Conservation (phyloP, 2,329 filamentous ascomycete species). For the Penicillium freii region DNA sequence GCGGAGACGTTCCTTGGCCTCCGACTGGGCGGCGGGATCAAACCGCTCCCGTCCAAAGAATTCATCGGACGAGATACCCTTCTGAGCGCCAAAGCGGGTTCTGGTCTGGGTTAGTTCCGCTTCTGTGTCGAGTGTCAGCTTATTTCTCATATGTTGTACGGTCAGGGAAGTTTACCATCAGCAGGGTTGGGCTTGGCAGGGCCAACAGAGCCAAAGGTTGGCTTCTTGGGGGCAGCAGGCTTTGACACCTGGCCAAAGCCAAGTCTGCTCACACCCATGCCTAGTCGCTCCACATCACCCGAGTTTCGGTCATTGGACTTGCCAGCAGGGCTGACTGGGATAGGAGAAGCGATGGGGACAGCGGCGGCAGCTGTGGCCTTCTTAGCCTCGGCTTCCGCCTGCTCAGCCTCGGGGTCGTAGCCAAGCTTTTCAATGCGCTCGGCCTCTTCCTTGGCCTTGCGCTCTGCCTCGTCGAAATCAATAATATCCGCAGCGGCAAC, state of each 20-base stretch:
- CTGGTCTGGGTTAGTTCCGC: constrained; percentile 82
- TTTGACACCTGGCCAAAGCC: constrained; percentile 78
- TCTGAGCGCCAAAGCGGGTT: constrained; percentile 85
- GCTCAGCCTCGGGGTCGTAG: constrained; percentile 89
- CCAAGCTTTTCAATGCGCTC: constrained; percentile 93
- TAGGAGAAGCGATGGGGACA: constrained; percentile 68
- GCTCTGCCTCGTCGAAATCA: constrained; percentile 96
- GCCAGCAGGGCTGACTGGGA: constrained; percentile 67
- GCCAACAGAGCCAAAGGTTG: constrained; percentile 84
- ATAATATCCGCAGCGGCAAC: constrained; percentile 70
- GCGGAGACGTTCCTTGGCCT: constrained; percentile 83
- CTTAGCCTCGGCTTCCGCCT: constrained; percentile 44
- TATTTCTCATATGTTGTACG: background rate
- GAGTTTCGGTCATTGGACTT: constrained; percentile 55
- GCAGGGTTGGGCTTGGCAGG: constrained; percentile 63
- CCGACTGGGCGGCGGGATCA: constrained; percentile 74
- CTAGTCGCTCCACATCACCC: constrained; percentile 81
- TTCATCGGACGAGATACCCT: constrained; percentile 96
- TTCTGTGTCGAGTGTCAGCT: constrained; percentile 40
- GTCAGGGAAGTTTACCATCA: constrained; percentile 55
- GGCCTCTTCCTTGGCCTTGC: constrained; percentile 94
- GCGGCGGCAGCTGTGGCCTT: constrained; percentile 39
- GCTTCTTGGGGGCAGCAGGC: constrained; percentile 66
- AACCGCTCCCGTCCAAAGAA: constrained; percentile 92
- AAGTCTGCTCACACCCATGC: constrained; percentile 81